Conservation (phyloP, 2,329 filamentous ascomycete genomes). For the Cladophialophora exuberans region DNA sequence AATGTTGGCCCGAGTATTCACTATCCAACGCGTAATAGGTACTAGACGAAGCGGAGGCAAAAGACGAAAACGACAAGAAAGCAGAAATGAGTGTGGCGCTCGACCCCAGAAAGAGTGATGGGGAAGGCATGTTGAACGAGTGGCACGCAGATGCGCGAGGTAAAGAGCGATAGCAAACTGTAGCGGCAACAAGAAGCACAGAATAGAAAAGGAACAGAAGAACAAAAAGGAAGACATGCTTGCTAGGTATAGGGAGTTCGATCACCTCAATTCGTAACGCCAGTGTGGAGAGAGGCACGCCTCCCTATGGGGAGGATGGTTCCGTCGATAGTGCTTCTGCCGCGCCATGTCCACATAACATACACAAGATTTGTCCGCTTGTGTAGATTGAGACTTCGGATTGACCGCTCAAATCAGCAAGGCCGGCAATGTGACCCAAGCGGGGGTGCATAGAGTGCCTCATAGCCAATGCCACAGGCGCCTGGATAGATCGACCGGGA, state of each 20-base stretch:
- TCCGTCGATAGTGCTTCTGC: slow-evolving; percentile 4
- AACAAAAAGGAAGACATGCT: slow-evolving; percentile 2
- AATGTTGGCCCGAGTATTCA: slow-evolving; percentile 49
- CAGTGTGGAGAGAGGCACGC: background rate
- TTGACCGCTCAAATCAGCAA: background rate
- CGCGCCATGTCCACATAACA: background rate
- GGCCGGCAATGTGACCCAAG: slow-evolving; percentile 1
- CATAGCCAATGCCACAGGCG: no score
- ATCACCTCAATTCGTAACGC: background rate
- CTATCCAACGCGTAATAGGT: slow-evolving; percentile 38
- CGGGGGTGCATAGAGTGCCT: background rate
- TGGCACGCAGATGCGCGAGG: slow-evolving; percentile 20
- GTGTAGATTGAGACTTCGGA: slow-evolving; percentile 1
- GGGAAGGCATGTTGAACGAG: slow-evolving; percentile 34
- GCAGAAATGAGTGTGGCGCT: slow-evolving; percentile 34
- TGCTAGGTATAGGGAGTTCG: slow-evolving; percentile 9
- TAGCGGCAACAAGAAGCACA: slow-evolving; percentile 16
- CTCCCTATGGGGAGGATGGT: background rate
- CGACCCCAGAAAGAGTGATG: slow-evolving; percentile 36
- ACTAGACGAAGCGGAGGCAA: slow-evolving; percentile 18
- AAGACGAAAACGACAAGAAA: slow-evolving; percentile 30
- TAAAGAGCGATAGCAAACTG: slow-evolving; percentile 9
- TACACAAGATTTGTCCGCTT: background rate
- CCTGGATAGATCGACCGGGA: background rate
- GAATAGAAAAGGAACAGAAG: slow-evolving; percentile 13